Evolutionary conservation across 192 early-diverging fungal species (phyloP), one percentile per base, ranked within the genome.

Genomic region (Phycomyces nitens): DNA sequence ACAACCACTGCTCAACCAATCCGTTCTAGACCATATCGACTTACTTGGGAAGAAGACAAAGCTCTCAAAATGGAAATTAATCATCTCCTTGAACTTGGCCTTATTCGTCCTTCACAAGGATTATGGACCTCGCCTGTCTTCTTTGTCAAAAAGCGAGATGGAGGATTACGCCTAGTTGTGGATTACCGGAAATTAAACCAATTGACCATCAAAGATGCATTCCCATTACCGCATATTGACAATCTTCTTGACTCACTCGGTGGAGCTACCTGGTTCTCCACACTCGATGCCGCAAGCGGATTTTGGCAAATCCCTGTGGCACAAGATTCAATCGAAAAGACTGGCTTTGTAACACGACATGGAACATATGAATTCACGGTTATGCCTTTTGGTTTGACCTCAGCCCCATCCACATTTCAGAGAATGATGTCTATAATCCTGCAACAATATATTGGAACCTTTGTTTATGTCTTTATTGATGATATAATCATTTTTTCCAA

Each of bases 331-430:
- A 34, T 34, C 7, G 29, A 34, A 8, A 69, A 74, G 14, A 70
- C 56, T 0, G 60, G 29, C 29, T 80, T 83, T 44, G 26, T 53
- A 2, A 81, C 76, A 0, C n/a, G 51, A 7, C 70, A 70, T 34
- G 69, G 77, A 0, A 75, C 65, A 5, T 91, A 69, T 47, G 71
- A 88, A 58, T 88, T 77, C 50, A 26, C 62, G 0, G 82, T 88
- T 9, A 69, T 91, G 62, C 86, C 84, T 6, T 86, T 87, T 62
- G 89, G 86, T 0, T 59, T 92, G 0, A 76, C 76, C 20, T 89
- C 87, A 57, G 82, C 80, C 0, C 86, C 85, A 0, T 85, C 85
- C 0, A 79, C 80, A 0, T 89, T 88, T 65, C 77, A 80, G 50
- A n/a, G 47, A 0, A 39, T 41, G 29, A 65, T 65, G 69, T 21